Base-by-base conservation (phyloP, 2,329 filamentous ascomycete genomes). In the Cladophialophora chaetospira region DNA sequence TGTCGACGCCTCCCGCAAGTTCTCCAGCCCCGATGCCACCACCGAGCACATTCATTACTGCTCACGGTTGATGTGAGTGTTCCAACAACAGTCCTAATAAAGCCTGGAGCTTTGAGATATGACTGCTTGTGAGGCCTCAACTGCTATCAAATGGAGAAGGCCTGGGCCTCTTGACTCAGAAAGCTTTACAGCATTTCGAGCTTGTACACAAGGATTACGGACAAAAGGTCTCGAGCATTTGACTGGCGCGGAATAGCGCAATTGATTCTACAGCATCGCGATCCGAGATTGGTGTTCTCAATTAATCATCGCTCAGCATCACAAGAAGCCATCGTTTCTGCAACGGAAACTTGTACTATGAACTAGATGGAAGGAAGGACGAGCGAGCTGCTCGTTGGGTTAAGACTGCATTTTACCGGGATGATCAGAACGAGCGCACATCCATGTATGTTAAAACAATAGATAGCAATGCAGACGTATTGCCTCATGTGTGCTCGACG, bases 21-120 rank as follows among this genome's bases (percentile, higher is more conserved):
- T 82, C 82, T 38, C 82, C 82, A 11, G 76, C 77, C 48, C 77
- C 79, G 8, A 63, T 64, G 26, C 62, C 51, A 31, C 33, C 46
- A 25, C 55, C 45, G 19, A 70, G 71, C 29, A 69, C 75, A 61
- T 69, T 72, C 40, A 71, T 75, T 66, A 60, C 71, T 43, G 72
- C 72, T 31, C 73, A 69, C 64, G 54, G 57, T 19, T 66, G 45
- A 62, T 21, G 15, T 46, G 56, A 11, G 10, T 44, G 11, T 46
- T 15, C 15, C 31, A 44, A 8, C 3, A 43, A 5, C 29, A 15
- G n/a, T 36, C 15, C 10, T 17, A 15, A 19, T 33, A 23, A 26
- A 25, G n/a, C 11, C 19, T 10, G 15, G 11, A 38, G 46, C 35
- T 31, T n/a, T 38, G 10, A 13, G 29, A 26, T 33, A 9, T 50